A percentile compares a stretch with the other conserved stretches of the same genome.
phyloP scores from a whole-genome alignment of 208 protist genomes.

The Trypanosoma conorhini region DNA sequence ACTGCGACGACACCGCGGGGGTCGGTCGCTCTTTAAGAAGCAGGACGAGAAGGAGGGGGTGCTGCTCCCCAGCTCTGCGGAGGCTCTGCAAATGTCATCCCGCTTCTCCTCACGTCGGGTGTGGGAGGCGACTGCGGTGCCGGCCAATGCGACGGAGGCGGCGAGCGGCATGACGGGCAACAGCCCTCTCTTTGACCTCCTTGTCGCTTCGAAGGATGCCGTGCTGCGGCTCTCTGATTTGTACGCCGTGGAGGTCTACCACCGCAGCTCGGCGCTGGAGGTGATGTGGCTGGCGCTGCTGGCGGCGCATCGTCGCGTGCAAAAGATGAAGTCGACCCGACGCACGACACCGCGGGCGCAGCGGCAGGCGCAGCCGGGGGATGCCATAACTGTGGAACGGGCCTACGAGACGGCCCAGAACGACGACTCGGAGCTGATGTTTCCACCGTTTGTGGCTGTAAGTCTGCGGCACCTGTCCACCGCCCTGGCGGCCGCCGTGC shows the following conservation, averaged over 20 bases:
- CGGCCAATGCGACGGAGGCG: background rate
- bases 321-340: background rate
- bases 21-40: constrained; percentile 31
- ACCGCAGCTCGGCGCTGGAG: constrained; percentile 20
- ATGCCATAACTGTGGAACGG: background rate
- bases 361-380: background rate
- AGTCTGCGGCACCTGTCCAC: constrained; percentile 20
- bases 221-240: constrained; percentile 13
- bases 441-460: constrained; percentile 22
- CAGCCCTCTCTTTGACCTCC: constrained; percentile 34
- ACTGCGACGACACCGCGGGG: constrained; percentile 22
- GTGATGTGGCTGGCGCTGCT: constrained; percentile 22
- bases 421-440: background rate
- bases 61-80: constrained; percentile 23
- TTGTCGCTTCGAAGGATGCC: constrained; percentile 18
- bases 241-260: constrained; percentile 7
- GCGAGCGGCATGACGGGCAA: background rate
- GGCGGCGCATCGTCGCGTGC: constrained; percentile 7
- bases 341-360: background rate
- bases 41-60: constrained; percentile 17
- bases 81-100: constrained; percentile 15
- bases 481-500: constrained; percentile 11
- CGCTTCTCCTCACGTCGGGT: constrained; percentile 24
- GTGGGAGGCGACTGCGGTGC: background rate
- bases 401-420: background rate